Conservation (phyloP, 257 asterid species). For the Schizonepeta tenuifolia region DNA sequence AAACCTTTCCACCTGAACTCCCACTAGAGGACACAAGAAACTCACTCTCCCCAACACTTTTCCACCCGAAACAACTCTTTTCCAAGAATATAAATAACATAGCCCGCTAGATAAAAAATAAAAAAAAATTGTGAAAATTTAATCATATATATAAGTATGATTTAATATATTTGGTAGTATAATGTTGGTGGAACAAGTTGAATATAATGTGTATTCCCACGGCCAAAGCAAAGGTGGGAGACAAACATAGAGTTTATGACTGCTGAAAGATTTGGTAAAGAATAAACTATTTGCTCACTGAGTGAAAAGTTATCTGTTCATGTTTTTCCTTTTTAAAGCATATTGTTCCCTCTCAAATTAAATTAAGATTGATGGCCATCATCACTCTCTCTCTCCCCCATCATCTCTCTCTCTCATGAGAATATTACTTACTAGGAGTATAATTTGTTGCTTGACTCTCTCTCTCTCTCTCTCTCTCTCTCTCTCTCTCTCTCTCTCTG, state of each 20-base stretch:
- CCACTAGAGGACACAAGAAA: constrained; percentile 50
- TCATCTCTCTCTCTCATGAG: constrained; percentile 34
- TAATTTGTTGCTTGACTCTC: constrained; percentile 9
- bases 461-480: too few relatives aligned
- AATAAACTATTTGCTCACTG: constrained; percentile 38
- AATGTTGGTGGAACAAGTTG: constrained; percentile 7
- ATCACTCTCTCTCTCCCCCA: constrained; percentile 30
- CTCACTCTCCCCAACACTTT: constrained; percentile 33
- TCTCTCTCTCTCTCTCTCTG: neutral
- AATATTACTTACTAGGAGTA: constrained; percentile 36
- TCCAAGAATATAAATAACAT: neutral
- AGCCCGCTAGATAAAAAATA: constrained; percentile 24
- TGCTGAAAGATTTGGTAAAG: constrained; percentile 43
- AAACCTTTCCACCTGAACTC: constrained; percentile 55
- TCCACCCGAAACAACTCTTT: constrained; percentile 17
- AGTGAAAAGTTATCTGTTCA: constrained; percentile 23
- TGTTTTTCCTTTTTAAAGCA: constrained; percentile 42
- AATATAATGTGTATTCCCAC: constrained; percentile 32
- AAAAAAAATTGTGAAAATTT: neutral
- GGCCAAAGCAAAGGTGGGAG: constrained; percentile 40
- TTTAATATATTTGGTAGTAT: neutral
- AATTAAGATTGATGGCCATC: constrained; percentile 36
- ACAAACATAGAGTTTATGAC: constrained; percentile 34
- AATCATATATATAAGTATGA: neutral
- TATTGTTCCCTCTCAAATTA: constrained; percentile 33